A percentile compares a stretch with the other conserved stretches of the same genome.
These are phyloP conservation scores for Hortiboletus campestris DNA, from an alignment of 768 basidiomycete species.

Conservation along the genomic window DNA sequence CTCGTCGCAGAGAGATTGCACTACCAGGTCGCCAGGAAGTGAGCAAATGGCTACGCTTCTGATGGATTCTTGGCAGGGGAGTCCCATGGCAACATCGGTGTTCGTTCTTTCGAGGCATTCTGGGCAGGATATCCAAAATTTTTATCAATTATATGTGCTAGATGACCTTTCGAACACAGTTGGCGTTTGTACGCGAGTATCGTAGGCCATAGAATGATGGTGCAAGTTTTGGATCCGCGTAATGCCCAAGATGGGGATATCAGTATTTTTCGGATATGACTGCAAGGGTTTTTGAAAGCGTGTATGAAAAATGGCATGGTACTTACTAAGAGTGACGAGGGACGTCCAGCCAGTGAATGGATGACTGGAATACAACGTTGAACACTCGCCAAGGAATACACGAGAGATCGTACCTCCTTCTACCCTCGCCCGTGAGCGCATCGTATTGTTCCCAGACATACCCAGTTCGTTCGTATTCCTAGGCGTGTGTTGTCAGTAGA, in stretches of 20 bases:
- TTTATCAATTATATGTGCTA: background rate
- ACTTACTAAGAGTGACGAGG: conserved; percentile 81
- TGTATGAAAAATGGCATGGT: background rate
- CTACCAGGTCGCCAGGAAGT: background rate
- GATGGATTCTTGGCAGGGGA: background rate
- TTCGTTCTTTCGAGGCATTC: background rate
- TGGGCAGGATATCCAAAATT: background rate
- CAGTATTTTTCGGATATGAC: conserved; percentile 72
- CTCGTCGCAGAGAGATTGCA: background rate
- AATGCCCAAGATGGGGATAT: conserved; percentile 6
- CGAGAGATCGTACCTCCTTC: conserved; percentile 61
- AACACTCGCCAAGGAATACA: conserved; percentile 5
- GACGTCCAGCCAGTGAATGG: conserved; percentile 99
- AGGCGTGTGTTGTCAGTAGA: conserved; percentile 5
- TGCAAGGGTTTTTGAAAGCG: conserved; percentile 25
- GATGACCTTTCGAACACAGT: background rate
- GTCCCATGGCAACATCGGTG: no score
- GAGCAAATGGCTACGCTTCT: background rate
- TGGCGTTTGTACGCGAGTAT: background rate
- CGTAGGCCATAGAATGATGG: background rate
- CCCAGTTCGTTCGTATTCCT: conserved; percentile 92
- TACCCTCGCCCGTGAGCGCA: conserved; percentile 75
- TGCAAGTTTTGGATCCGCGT: background rate
- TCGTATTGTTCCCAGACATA: conserved; percentile 99
- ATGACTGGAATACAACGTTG: conserved; percentile 51